phyloP scores from a whole-genome alignment of 352 stramenopile species.

The Peronospora destructor region DNA sequence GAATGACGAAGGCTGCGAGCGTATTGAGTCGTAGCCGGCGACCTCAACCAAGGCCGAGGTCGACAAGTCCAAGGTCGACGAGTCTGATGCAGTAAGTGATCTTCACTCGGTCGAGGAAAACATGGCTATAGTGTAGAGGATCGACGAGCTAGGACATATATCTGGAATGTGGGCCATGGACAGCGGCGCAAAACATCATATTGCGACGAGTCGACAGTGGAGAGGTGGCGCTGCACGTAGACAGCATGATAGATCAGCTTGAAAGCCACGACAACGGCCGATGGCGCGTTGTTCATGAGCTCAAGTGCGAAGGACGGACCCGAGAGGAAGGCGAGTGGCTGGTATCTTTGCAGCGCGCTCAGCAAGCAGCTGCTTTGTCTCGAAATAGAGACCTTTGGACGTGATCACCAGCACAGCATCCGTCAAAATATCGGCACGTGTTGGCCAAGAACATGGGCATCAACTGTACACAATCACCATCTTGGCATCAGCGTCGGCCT shows the following conservation, averaged over 20 bases:
- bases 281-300: conserved; percentile 93
- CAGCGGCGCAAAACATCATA: no score
- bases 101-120: no score
- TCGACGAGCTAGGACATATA: no score
- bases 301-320: conserved; percentile 92
- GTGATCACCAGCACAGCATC: conserved; percentile 91
- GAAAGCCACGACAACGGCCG: conserved; percentile 92
- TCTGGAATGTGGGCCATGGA: no score
- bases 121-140: no score
- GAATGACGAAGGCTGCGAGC: conserved; percentile 91
- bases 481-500: conserved; percentile 83
- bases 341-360: conserved; percentile 87
- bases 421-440: conserved; percentile 84
- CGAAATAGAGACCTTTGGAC: conserved; percentile 94
- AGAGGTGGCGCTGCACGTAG: conserved; percentile 77
- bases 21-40: conserved; percentile 93
- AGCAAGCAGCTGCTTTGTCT: conserved; percentile 92
- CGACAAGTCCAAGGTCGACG: no score
- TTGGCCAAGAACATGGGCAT: conserved; percentile 85
- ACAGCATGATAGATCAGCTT: conserved; percentile 89
- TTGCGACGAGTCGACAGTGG: conserved; percentile 78
- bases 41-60: no score
- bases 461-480: conserved; percentile 94
- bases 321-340: conserved; percentile 93
- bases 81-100: no score